Evolutionary conservation across 495 filamentous ascomycete species (phyloP), one percentile per base, ranked within the genome.

Genomic region (Aspergillus homomorphus): DNA sequence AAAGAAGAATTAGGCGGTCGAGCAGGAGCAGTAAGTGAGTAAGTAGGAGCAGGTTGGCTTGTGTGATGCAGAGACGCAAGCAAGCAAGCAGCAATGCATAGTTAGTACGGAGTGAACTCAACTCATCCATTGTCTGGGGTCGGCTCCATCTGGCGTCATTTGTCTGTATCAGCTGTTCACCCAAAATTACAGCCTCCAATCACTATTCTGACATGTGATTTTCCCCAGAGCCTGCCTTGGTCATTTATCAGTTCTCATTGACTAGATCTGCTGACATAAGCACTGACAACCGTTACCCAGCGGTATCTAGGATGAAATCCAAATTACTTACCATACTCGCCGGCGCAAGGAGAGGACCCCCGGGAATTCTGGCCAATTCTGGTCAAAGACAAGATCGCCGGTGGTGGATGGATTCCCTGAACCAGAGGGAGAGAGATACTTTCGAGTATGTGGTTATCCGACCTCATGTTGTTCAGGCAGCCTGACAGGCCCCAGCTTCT

Each of bases 141-240:
- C 14, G 41, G 44, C 24, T 21, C 18, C 33, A 7, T 58, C 58
- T 69, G 62, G 63, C 63, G 66, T 69, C 66, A 69, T 58, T 66
- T 43, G 58, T 57, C 56, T 22, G 51, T 66, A 69, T 69, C 66
- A 66, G 62, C 63, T 65, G 63, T 58, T 57, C 53, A 21, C 42
- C 24, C 23, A 15, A 42, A 30, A 20, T 21, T 16, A 1, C 2
- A 0, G 20, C 20, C 50, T 16, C 66, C 66, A 69, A 69, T 69
- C 56, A 65, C 3, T 19, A 21, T 6, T 15, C 4, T 3, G 12
- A 20, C 63, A 69, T 66, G 61, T 64, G 66, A 68, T 50, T 20
- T n/a, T 24, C 3, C 15, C 41, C 21, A 10, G 30, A 16, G 12
- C 6, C 14, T 2, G 20, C 5, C 12, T 52, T 56, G 55, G 60